Evolutionary conservation across 169 alveolate genomes (phyloP), one percentile per base, ranked within the genome.

Genomic region (Theileria annulata): DNA sequence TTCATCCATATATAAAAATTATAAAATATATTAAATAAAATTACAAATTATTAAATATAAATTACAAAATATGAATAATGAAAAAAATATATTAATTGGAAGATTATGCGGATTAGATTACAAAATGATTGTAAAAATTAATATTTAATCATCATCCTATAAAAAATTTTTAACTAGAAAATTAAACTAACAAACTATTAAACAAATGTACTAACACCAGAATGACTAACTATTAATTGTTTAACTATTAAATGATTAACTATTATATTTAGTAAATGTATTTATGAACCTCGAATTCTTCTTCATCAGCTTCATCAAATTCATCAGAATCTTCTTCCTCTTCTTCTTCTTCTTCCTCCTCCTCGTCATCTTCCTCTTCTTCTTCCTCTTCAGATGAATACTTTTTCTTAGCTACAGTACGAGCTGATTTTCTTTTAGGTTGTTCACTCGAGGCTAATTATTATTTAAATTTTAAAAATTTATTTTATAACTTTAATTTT

Each of bases 251-350:
- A n/a, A n/a, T n/a, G n/a, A n/a, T n/a, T n/a, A n/a, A n/a, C n/a
- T n/a, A n/a, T n/a, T n/a, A n/a, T n/a, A n/a, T n/a, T n/a, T n/a
- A n/a, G n/a, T n/a, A n/a, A n/a, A n/a, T n/a, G n/a, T n/a, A n/a
- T n/a, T n/a, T n/a, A n/a, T n/a, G n/a, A n/a, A 71, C 86, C 10
- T 84, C 90, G 19, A 70, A 80, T 3, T 84, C 90, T 35, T 63
- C 90, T 28, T 66, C 90, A 23, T 84, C 83, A 27, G 59, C 87
- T 17, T 42, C 90, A 28, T 77, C 79, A 62, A 48, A 70, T 63
- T 84, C 90, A 31, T 76, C 86, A 19, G 83, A 28, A 68, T 84
- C 90, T 21, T 90, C 94, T 49, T 85, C 92, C 25, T 90, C 92
- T 21, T 78, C 91, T 25, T 30, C 71, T 21, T 64, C 91, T 37